Evolutionary conservation across 305 asterid species (phyloP), one percentile per base, ranked within the genome.

Genomic region (Euphrasia arctica): DNA sequence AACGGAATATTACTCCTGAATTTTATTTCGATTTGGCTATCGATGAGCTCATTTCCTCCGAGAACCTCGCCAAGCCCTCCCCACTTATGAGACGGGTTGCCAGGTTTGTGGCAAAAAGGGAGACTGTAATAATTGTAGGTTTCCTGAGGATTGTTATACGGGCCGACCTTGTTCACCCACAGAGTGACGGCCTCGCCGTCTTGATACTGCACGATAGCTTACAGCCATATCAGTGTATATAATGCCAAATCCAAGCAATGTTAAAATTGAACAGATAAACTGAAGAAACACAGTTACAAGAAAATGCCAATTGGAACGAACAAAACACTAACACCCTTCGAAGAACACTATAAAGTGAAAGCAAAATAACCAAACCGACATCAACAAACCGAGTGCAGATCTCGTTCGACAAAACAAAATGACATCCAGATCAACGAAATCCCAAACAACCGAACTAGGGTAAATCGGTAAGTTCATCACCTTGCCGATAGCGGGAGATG

Each of bases 121-220:
- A 90, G 97, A 69, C 75, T 82, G 79, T 82, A 90, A 71, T 85
- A 90, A 71, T 88, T 88, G 79, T 90, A 88, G 50, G 96, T 85
- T 78, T 90, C 97, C 75, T 90, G 97, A 48, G 97, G 97, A 79
- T 90, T 90, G 73, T 84, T 90, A 73, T 85, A 90, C 4, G 97
- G 96, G 27, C 92, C 96, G 71, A 90, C 95, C 82, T 84, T 83
- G 78, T 84, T 90, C 69, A 84, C 90, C 97, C 97, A 90, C 60
- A 90, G 75, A 65, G 80, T 88, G 71, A 88, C 90, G 4, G 79
- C 58, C 28, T 85, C 95, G 70, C 66, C 84, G 1, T 64, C 80
- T 78, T 90, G 87, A 77, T 85, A 90, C 97, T 90, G 95, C 95
- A 79, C 64, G 49, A 18, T 62, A 45, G 71, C 39, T 63, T 39